Conservation (phyloP, 2,329 filamentous ascomycete genomes). For the Atkinsonella texensis region DNA sequence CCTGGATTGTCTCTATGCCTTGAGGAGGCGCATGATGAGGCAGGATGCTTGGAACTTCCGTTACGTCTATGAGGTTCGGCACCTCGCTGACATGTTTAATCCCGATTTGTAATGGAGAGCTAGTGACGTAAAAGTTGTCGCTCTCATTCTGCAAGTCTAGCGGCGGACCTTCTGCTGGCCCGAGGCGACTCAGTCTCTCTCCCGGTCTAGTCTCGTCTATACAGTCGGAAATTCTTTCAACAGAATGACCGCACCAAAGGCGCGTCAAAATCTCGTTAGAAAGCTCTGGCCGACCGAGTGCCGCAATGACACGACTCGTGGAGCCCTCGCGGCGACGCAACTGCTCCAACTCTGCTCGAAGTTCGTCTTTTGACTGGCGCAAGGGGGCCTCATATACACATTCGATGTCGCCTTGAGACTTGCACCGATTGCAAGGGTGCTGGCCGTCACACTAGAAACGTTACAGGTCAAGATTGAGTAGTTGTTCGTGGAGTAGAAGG, state of each 20-base stretch:
- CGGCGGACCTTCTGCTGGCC: background rate
- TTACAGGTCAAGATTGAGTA: background rate
- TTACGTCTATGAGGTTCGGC: background rate
- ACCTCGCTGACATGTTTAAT: background rate
- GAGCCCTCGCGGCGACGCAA: slow-evolving; percentile 40
- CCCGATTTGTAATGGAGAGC: background rate
- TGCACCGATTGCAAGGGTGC: slow-evolving; percentile 41
- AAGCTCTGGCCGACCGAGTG: slow-evolving; percentile 35
- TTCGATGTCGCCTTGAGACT: slow-evolving; percentile 34
- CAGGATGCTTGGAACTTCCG: background rate
- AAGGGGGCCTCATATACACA: slow-evolving; percentile 50
- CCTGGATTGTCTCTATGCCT: background rate
- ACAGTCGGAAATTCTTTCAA: slow-evolving; percentile 44
- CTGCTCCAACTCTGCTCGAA: slow-evolving; percentile 45
- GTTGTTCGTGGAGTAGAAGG: background rate
- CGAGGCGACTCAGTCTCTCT: background rate
- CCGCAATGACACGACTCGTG: slow-evolving; percentile 41
- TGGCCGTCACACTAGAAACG: slow-evolving; percentile 42
- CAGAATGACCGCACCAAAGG: slow-evolving; percentile 37
- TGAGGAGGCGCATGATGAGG: background rate
- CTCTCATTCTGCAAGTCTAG: background rate
- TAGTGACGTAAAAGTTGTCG: background rate
- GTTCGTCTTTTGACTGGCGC: slow-evolving; percentile 48
- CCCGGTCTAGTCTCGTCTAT: slow-evolving; percentile 20
- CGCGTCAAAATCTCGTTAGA: slow-evolving; percentile 42